A percentile compares a stretch with the other conserved stretches of the same genome.
Conservation (phyloP, 2,329 filamentous ascomycete genomes). For the Aspergillus fischeri region DNA sequence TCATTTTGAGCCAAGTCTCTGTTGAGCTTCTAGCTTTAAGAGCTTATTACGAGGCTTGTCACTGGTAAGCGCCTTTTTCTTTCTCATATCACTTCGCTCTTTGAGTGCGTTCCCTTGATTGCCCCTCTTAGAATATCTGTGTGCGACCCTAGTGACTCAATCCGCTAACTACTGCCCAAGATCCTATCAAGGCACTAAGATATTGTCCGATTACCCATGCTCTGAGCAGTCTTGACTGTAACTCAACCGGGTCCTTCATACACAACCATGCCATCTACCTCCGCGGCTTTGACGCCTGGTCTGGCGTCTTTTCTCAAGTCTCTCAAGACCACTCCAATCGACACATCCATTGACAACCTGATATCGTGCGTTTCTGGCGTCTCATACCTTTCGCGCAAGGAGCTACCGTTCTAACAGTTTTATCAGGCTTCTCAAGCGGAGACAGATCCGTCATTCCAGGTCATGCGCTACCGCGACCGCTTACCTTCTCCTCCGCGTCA, state of each 20-base stretch:
- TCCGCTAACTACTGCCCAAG: not conserved
- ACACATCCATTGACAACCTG: constrained; percentile 77
- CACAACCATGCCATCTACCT: constrained; percentile 55
- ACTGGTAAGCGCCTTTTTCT: not conserved
- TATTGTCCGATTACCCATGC: not conserved
- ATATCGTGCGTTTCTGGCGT: constrained; percentile 61
- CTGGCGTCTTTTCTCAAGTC: constrained; percentile 75
- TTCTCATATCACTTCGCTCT: not conserved
- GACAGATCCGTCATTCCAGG: constrained; percentile 83
- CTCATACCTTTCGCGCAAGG: constrained; percentile 1
- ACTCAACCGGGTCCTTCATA: not conserved
- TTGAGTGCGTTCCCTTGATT: not conserved
- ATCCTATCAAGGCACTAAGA: not conserved
- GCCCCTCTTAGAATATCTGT: constrained; percentile 1
- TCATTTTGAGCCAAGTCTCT: not conserved
- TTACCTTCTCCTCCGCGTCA: constrained; percentile 79
- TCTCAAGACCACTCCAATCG: constrained; percentile 69
- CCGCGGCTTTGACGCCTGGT: constrained; percentile 62
- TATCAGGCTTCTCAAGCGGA: constrained; percentile 74
- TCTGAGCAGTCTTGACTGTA: constrained; percentile 3
- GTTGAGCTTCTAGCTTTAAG: not conserved
- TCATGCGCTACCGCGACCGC: constrained; percentile 89
- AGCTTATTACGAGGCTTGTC: not conserved
- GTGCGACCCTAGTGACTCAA: constrained; percentile 2
- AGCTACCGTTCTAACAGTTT: constrained; percentile 13